Conservation (phyloP, 23 red algal genomes). For the Gracilariopsis chorda region DNA sequence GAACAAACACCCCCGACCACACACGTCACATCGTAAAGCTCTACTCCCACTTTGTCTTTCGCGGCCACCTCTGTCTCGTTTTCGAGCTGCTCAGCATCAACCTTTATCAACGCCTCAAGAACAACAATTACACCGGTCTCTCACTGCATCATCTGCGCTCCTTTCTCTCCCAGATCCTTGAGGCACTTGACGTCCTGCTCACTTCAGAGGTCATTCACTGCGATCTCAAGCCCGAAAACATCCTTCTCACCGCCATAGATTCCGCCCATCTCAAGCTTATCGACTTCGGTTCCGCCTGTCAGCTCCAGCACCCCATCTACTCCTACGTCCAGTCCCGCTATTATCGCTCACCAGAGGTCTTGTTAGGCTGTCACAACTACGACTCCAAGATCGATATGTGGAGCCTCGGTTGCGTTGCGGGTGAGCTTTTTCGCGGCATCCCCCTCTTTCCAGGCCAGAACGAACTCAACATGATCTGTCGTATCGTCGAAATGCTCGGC, state of each 20-base stretch:
- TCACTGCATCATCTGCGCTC: constrained; percentile 44
- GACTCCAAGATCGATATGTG: constrained; percentile 95
- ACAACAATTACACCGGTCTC: constrained; percentile 79
- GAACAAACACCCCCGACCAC: constrained; percentile 30
- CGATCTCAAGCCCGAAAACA: constrained; percentile 98
- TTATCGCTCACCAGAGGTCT: constrained; percentile 95
- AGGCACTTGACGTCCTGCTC: constrained; percentile 73
- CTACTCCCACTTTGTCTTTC: constrained; percentile 64
- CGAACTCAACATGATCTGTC: constrained; percentile 93
- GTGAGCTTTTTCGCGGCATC: constrained; percentile 94
- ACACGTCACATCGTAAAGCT: constrained; percentile 60
- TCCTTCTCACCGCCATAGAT: constrained; percentile 57
- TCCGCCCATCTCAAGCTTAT: constrained; percentile 76
- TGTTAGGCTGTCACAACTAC: constrained; percentile 72
- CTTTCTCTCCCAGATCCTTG: constrained; percentile 76
- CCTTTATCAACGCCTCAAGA: constrained; percentile 86
- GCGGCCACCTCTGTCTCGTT: constrained; percentile 93
- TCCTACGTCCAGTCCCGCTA: constrained; percentile 98
- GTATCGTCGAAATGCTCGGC: constrained; percentile 96
- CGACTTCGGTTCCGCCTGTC: constrained; percentile 97
- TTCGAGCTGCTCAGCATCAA: constrained; percentile 88
- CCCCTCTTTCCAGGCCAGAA: constrained; percentile 94
- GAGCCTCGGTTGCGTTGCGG: constrained; percentile 91
- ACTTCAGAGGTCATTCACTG: constrained; percentile 91
- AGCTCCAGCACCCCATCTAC: constrained; percentile 71